A percentile compares a stretch with the other conserved stretches of the same genome.
Evolutionary conservation across 1,284 basidiomycete genomes (phyloP).

Genomic region (Exsudoporus floridanus): DNA sequence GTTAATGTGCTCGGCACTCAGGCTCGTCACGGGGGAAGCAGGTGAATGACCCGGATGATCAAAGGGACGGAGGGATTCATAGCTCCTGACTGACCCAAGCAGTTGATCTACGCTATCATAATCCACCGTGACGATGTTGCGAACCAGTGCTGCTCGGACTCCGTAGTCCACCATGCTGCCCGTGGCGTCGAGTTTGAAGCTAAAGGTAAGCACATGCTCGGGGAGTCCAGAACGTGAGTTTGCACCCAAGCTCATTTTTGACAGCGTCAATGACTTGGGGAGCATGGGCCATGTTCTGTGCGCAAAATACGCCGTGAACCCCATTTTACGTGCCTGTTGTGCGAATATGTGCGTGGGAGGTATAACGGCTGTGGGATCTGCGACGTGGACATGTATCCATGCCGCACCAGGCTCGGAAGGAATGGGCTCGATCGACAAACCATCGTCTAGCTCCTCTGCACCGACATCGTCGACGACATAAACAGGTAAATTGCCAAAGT

Average conservation of each 20-base stretch:
- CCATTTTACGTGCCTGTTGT: constrained; percentile 51
- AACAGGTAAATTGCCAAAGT: constrained; percentile 81
- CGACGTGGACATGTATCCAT: constrained; percentile 94
- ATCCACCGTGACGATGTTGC: constrained; percentile 63
- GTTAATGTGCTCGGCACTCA: constrained; percentile 45
- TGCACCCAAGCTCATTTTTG: constrained; percentile 58
- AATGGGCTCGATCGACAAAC: constrained; percentile 76
- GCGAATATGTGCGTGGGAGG: constrained; percentile 65
- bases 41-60: constrained; percentile 9
- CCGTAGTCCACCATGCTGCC: constrained; percentile 74
- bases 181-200: constrained; percentile 60
- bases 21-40: constrained; percentile 1
- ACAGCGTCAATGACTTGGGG: constrained; percentile 50
- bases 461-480: constrained; percentile 86
- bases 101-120: constrained; percentile 72
- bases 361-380: constrained; percentile 88
- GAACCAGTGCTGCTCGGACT: constrained; percentile 71
- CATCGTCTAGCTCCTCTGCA: constrained; percentile 94
- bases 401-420: constrained; percentile 53
- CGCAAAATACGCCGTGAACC: constrained; percentile 61
- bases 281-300: constrained; percentile 72
- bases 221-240: constrained; percentile 37
- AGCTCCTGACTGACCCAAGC: constrained; percentile 34
- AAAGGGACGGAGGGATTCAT: constrained; percentile 46
- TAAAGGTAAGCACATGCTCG: constrained; percentile 77